Percentiles rank a stretch among this genome's conserved stretches.
phyloP scores from a whole-genome alignment of 495 filamentous ascomycete genomes.

The Tirmania nivea region DNA sequence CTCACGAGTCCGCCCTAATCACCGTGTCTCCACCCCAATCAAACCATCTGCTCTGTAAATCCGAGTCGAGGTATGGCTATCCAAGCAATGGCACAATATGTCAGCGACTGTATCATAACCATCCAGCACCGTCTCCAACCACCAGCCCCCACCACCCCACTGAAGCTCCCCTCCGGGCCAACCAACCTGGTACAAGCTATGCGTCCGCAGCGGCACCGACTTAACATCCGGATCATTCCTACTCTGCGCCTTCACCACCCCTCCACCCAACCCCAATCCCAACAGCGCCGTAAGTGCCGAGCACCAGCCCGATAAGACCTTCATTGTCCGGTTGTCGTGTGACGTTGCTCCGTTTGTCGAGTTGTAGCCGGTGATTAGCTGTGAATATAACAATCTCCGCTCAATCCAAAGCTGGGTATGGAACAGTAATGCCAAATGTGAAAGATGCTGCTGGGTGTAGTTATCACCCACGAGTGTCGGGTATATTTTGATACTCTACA shows the following conservation, averaged over 20 bases:
- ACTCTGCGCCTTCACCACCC: not conserved
- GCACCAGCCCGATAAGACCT: conserved; percentile 13
- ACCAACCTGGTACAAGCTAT: conserved; percentile 41
- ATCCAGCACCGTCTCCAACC: not conserved
- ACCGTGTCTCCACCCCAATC: conserved; percentile 97
- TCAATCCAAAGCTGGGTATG: no score
- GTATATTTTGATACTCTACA: no score
- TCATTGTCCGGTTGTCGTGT: not conserved
- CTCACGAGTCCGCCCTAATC: conserved; percentile 74
- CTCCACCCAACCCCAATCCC: not conserved
- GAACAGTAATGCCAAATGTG: no score
- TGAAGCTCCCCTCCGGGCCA: no score
- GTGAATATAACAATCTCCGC: no score
- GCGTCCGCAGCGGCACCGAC: conserved; percentile 44
- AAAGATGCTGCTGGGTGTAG: no score
- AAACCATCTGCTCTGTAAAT: conserved; percentile 98
- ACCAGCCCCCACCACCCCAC: conserved; percentile 6
- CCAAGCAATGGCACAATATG: conserved; percentile 2
- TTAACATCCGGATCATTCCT: conserved; percentile 8
- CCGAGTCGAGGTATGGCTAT: conserved; percentile 90
- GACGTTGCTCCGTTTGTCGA: no score
- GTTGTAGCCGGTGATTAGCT: no score
- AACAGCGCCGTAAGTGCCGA: conserved; percentile 6
- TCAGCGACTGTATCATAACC: conserved; percentile 1
- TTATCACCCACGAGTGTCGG: no score